Base-by-base conservation (phyloP, 805 yeast genomes). In the Saturnispora gosingensis region DNA sequence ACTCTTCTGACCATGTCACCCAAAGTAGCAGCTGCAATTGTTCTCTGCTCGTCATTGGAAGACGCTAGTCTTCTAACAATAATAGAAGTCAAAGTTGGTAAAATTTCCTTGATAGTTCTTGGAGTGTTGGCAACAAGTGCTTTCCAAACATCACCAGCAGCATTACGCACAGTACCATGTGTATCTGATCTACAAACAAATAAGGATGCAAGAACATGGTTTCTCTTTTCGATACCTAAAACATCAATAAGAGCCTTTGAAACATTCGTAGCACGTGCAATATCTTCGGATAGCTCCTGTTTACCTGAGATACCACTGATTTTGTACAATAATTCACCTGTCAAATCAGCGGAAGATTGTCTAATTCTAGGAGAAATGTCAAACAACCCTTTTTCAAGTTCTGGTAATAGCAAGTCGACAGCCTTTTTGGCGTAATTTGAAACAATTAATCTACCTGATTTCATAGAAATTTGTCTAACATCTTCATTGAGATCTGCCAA, bases 111-210 rank as follows among this genome's bases (percentile, higher is more conserved):
- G 45, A 93, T 85, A 3, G 96, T 87, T 63, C 86, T 82, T 43
- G 99, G 98, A 22, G 99, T 93, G 66, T 93, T 93, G 46, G 96
- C 86, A 48, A 93, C 97, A 63, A 93, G 74, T 0, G 96, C 88
- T 70, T 90, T 90, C 99, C 99, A 93, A 45, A 93, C 88, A 61
- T 93, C 97, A 54, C 88, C 80, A 11, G 98, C 83, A 25, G 95
- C 86, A 57, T 81, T 81, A 61, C 99, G 82, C 27, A 93, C 99
- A 58, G 82, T 75, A 59, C 88, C 88, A 38, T 93, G 79, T 39
- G 82, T 79, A 72, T 93, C 99, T 13, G 96, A 87, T 67, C 99
- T 89, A 67, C 97, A 90, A 34, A 93, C 82, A 67, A 89, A 93
- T 59, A 93, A 72, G n/a, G 90, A 74, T 1, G 97, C 79, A 59